phyloP scores from a whole-genome alignment of 23 red algal genomes.

The Gracilariopsis chorda region DNA sequence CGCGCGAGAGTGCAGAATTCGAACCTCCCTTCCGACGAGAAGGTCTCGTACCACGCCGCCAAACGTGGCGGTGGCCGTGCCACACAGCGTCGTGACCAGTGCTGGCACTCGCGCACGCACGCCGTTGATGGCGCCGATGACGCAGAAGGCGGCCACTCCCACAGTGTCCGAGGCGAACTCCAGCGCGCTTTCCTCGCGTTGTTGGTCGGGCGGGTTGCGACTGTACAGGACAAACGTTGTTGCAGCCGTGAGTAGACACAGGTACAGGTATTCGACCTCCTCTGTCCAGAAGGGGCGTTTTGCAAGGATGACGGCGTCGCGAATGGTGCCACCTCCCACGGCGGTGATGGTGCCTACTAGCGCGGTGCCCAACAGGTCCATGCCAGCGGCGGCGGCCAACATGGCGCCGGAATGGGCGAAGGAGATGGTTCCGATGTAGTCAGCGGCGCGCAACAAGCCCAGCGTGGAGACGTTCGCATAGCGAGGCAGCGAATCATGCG shows the following conservation, averaged over 20 bases:
- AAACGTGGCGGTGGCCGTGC: conserved; percentile 64
- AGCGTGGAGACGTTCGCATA: conserved; percentile 1
- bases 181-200: not conserved
- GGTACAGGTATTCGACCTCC: conserved; percentile 29
- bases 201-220: not conserved
- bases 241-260: not conserved
- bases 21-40: conserved; percentile 21
- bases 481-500: conserved; percentile 17
- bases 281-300: conserved; percentile 51
- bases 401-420: conserved; percentile 54
- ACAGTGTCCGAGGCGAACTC: conserved; percentile 45
- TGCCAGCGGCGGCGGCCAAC: conserved; percentile 53
- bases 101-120: not conserved
- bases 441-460: conserved; percentile 10
- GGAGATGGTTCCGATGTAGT: conserved; percentile 54
- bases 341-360: conserved; percentile 71
- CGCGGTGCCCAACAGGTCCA: conserved; percentile 58
- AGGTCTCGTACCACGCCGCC: conserved; percentile 69
- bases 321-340: conserved; percentile 68
- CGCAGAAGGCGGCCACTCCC: conserved; percentile 55
- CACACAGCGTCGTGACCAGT: conserved; percentile 35
- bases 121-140: conserved; percentile 62
- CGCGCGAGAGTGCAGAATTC: conserved; percentile 55
- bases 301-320: conserved; percentile 59
- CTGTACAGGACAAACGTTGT: conserved; percentile 24